Conservation (phyloP, 2,329 filamentous ascomycete species). For the Tolypocladium pustulatum region DNA sequence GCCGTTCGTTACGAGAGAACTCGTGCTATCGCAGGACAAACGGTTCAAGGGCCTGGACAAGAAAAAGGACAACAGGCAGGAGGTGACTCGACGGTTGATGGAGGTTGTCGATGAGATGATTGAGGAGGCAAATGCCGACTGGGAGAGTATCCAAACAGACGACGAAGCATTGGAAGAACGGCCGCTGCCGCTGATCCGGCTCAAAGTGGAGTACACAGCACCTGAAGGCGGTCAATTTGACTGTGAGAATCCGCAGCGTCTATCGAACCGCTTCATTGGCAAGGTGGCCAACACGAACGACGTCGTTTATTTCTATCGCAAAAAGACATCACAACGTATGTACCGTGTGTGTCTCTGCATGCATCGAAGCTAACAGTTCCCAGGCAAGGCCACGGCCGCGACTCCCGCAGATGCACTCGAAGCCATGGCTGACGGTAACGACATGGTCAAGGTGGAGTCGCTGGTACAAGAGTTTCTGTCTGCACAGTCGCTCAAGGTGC, state of each 20-base stretch:
- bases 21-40: slow-evolving; percentile 65
- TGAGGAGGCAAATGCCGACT: slow-evolving; percentile 68
- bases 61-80: slow-evolving; percentile 71
- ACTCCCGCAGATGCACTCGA: slow-evolving; percentile 55
- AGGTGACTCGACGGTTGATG: slow-evolving; percentile 69
- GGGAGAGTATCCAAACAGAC: slow-evolving; percentile 66
- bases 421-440: slow-evolving; percentile 34
- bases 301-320: slow-evolving; percentile 85
- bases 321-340: slow-evolving; percentile 53
- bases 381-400: slow-evolving; percentile 25
- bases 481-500: slow-evolving; percentile 80
- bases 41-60: slow-evolving; percentile 69
- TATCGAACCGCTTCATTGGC: slow-evolving; percentile 85
- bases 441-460: slow-evolving; percentile 78
- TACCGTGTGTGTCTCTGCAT: neutral
- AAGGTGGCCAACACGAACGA: slow-evolving; percentile 91
- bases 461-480: slow-evolving; percentile 80
- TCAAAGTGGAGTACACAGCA: slow-evolving; percentile 84
- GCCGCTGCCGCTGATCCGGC: slow-evolving; percentile 73
- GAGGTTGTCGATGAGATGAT: slow-evolving; percentile 79
- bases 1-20: slow-evolving; percentile 80
- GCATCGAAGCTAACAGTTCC: slow-evolving; percentile 1
- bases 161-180: slow-evolving; percentile 46
- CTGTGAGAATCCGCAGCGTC: slow-evolving; percentile 89
- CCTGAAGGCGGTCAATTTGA: slow-evolving; percentile 80